Base-by-base conservation (phyloP, 148 eudicot genomes). In the Amaranthus cruentus region DNA sequence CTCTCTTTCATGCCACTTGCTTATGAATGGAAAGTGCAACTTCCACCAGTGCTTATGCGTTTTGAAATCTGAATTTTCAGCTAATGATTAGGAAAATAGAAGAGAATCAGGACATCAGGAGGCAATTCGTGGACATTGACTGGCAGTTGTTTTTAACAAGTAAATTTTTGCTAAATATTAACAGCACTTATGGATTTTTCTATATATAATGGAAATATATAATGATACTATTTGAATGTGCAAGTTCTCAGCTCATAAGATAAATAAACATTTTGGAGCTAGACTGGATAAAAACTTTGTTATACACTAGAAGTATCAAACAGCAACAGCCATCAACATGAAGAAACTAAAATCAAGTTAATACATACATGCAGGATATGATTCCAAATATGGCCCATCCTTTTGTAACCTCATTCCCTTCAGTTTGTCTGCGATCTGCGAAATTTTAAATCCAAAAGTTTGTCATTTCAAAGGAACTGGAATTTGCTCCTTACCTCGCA, bases 331-430 rank as follows among this genome's bases (percentile, higher is more conserved):
- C n/a, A 57, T 55, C 9, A 76, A 61, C 69, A 68, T 48, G 10
- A 18, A 14, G 6, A 66, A 6, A 57, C 10, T 70, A 21, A 38
- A 55, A 62, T 4, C 3, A 18, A 8, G 44, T 51, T 28, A 28
- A 28, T 60, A 75, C 85, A 73, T 89, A 93, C 98, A 83, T 77
- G 92, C 91, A 88, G 56, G 91, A 83, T 63, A 89, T 8, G 52
- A 93, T 79, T 76, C 98, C 98, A 81, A 88, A 93, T 74, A 81
- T 76, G 77, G 97, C 91, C 97, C 98, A 93, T 83, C 98, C 97
- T 85, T 75, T 82, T 15, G 79, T 80, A 58, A 88, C 77, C 62
- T 77, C 82, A 52, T 82, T 88, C 64, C 80, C 85, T 68, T 74
- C 77, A 75, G 58, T 75, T 77, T 93, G 98, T 62, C 48, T 77